Conservation (phyloP, 176 grass and related monocot genomes). For the Avena atlantica region DNA sequence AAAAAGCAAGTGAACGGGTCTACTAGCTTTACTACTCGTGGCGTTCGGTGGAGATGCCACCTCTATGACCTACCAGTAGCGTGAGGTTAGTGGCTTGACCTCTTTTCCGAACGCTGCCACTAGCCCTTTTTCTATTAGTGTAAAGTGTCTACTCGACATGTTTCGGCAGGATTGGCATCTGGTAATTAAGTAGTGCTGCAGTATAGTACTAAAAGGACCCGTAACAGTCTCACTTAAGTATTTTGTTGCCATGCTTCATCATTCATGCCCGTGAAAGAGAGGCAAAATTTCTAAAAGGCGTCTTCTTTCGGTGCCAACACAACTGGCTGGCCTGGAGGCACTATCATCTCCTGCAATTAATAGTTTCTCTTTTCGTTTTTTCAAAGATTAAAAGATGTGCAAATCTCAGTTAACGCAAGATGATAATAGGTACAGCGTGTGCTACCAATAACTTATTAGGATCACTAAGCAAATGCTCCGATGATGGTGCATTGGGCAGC, state of each 20-base stretch:
- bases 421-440: not conserved
- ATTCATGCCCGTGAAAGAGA: conserved; percentile 41
- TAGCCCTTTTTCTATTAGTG: too few species aligned
- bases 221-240: not conserved
- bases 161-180: not conserved
- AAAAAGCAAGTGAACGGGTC: too few species aligned
- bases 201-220: too few species aligned
- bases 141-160: not conserved
- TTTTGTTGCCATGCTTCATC: conserved; percentile 15
- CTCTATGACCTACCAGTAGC: too few species aligned
- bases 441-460: not conserved
- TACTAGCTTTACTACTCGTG: too few species aligned
- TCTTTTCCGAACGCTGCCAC: too few species aligned
- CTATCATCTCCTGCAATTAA: conserved; percentile 12
- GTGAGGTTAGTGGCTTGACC: too few species aligned
- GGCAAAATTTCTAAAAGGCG: conserved; percentile 19
- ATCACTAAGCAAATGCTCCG: not conserved
- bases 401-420: conserved; percentile 6
- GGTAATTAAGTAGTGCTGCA: too few species aligned
- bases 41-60: too few species aligned
- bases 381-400: too few species aligned
- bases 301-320: conserved; percentile 39
- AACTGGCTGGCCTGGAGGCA: conserved; percentile 24
- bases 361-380: not conserved
- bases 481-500: not conserved